phyloP scores from a whole-genome alignment of 1,284 basidiomycete genomes.

The Schizophyllum amplum region DNA sequence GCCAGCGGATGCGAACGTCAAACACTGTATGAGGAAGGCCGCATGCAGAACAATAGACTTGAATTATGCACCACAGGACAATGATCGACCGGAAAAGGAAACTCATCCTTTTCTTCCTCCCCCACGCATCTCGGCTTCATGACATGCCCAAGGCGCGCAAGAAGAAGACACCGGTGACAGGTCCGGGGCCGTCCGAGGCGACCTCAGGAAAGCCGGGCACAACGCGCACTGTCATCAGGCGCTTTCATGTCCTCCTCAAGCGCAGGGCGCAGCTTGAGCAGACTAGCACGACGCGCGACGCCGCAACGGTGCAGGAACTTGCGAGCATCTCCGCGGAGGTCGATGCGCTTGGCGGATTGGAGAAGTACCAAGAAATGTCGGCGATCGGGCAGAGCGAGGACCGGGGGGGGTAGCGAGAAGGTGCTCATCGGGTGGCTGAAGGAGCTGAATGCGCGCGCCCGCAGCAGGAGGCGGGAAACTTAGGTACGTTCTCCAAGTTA shows the following conservation, averaged over 20 bases:
- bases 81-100: neutral
- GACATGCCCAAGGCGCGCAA: constrained; percentile 8
- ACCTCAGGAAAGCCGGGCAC: constrained; percentile 34
- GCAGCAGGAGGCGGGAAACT: constrained; percentile 23
- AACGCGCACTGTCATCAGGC: constrained; percentile 57
- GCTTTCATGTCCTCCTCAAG: constrained; percentile 64
- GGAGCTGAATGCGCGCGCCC: constrained; percentile 32
- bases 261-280: constrained; percentile 40
- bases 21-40: no score
- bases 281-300: constrained; percentile 11
- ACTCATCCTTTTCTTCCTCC: neutral
- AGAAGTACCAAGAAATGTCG: constrained; percentile 76
- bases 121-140: neutral
- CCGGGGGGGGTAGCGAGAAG: constrained; percentile 79
- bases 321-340: constrained; percentile 52
- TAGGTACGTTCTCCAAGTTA: constrained; percentile 26
- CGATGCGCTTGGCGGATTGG: constrained; percentile 62
- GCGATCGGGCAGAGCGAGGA: constrained; percentile 70
- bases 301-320: constrained; percentile 26
- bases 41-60: neutral
- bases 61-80: neutral
- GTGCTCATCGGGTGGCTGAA: constrained; percentile 70
- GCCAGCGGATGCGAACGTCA: no score
- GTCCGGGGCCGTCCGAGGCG: constrained; percentile 4
- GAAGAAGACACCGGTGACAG: constrained; percentile 24